phyloP scores from a whole-genome alignment of 2,329 filamentous ascomycete genomes.

The Aspergillus vadensis region DNA sequence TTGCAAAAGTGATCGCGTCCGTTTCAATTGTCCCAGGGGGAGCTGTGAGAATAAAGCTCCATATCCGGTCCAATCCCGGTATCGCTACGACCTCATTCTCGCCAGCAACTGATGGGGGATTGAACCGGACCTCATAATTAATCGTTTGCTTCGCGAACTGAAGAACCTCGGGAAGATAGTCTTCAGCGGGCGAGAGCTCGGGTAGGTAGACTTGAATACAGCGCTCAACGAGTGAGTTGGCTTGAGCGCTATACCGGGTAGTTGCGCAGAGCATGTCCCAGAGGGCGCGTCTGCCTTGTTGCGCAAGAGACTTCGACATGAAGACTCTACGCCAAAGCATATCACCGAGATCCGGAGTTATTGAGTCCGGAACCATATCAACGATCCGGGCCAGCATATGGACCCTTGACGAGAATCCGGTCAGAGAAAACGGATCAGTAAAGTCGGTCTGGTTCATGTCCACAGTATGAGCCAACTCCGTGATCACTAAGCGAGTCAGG shows the following conservation, averaged over 20 bases:
- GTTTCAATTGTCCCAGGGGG: conserved; percentile 66
- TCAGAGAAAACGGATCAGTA: conserved; percentile 41
- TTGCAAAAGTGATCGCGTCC: conserved; percentile 69
- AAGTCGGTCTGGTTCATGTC: conserved; percentile 46
- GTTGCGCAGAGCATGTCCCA: conserved; percentile 66
- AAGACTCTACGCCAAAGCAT: conserved; percentile 74
- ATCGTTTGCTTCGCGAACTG: conserved; percentile 47
- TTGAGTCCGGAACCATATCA: conserved; percentile 59
- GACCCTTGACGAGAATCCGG: conserved; percentile 56
- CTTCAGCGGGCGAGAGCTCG: conserved; percentile 35
- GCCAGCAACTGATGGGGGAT: conserved; percentile 50
- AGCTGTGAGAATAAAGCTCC: conserved; percentile 75
- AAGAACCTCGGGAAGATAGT: conserved; percentile 44
- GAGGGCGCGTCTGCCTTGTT: conserved; percentile 63
- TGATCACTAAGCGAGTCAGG: conserved; percentile 62
- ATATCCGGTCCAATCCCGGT: conserved; percentile 69
- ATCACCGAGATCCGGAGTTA: conserved; percentile 63
- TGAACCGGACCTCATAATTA: conserved; percentile 57
- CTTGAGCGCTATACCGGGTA: conserved; percentile 30
- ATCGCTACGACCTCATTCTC: conserved; percentile 47
- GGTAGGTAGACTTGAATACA: conserved; percentile 49
- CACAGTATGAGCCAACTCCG: conserved; percentile 64
- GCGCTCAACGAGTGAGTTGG: conserved; percentile 46
- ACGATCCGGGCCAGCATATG: conserved; percentile 63
- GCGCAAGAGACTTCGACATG: conserved; percentile 61